A percentile compares a stretch with the other conserved stretches of the same genome.
Conservation (phyloP, 371 early-diverging fungal genomes). For the Circinella minor region DNA sequence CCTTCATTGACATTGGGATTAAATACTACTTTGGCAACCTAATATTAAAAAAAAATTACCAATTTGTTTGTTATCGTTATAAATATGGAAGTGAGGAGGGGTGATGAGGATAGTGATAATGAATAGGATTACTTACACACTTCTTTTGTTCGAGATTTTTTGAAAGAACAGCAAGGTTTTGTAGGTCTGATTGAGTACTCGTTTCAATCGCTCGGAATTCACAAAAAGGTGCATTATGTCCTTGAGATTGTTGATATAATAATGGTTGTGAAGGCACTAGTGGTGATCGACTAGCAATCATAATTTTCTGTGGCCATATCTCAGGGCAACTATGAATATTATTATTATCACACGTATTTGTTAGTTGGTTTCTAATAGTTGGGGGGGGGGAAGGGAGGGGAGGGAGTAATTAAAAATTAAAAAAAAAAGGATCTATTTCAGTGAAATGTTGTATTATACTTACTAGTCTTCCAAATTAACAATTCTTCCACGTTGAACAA, state of each 20-base stretch:
- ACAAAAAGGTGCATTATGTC: slow-evolving; percentile 56
- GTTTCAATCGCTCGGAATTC: slow-evolving; percentile 53
- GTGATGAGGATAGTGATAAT: no score
- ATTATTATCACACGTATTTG: background rate
- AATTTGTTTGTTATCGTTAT: background rate
- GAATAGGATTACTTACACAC: slow-evolving; percentile 50
- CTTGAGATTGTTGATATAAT: slow-evolving; percentile 47
- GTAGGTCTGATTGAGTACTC: slow-evolving; percentile 52
- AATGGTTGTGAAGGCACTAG: slow-evolving; percentile 41
- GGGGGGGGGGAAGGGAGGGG: no score
- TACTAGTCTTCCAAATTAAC: slow-evolving; percentile 59
- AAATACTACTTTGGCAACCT: slow-evolving; percentile 53
- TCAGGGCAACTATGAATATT: slow-evolving; percentile 29
- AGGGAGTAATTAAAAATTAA: no score
- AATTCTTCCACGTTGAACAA: slow-evolving; percentile 41
- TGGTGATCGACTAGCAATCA: slow-evolving; percentile 56
- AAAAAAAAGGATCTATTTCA: background rate
- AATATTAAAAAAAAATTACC: background rate
- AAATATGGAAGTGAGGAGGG: no score
- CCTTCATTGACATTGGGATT: slow-evolving; percentile 36
- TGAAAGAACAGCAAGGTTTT: slow-evolving; percentile 47
- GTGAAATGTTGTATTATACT: slow-evolving; percentile 18
- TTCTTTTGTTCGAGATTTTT: slow-evolving; percentile 58
- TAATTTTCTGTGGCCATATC: slow-evolving; percentile 59
- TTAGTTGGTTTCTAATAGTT: no score